phyloP scores from a whole-genome alignment of 2,329 filamentous ascomycete genomes.

The Fusarium sp. region DNA sequence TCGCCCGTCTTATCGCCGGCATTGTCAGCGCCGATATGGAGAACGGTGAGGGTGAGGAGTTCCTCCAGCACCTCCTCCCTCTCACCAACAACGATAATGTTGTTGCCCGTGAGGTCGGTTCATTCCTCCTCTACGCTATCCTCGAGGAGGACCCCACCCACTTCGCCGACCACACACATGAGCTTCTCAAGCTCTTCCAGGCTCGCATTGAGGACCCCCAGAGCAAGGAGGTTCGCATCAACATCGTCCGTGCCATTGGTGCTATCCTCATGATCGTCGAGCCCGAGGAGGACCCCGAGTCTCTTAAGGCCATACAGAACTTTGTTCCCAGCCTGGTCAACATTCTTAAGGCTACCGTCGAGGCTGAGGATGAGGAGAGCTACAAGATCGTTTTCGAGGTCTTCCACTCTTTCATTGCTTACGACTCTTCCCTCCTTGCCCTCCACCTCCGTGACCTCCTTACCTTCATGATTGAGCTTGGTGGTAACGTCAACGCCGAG shows the following conservation, averaged over 20 bases:
- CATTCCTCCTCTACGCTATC: conserved; percentile 92
- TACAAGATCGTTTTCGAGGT: conserved; percentile 93
- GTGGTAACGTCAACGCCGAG: conserved; percentile 78
- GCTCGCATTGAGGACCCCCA: conserved; percentile 90
- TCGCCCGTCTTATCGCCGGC: conserved; percentile 86
- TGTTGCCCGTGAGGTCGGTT: conserved; percentile 86
- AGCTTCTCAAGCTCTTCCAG: conserved; percentile 85
- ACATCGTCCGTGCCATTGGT: conserved; percentile 91
- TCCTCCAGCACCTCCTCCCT: conserved; percentile 81
- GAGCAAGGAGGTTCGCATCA: conserved; percentile 92
- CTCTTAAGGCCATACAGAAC: conserved; percentile 79
- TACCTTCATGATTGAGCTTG: conserved; percentile 92
- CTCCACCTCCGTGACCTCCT: conserved; percentile 90
- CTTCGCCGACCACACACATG: conserved; percentile 82
- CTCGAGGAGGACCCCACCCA: conserved; percentile 87
- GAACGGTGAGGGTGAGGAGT: conserved; percentile 80
- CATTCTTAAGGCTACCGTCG: conserved; percentile 85
- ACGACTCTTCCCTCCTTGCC: conserved; percentile 85
- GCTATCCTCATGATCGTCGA: conserved; percentile 89
- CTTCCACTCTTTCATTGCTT: conserved; percentile 93
- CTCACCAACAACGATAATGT: conserved; percentile 80
- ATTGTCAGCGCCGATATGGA: conserved; percentile 86
- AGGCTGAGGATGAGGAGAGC: conserved; percentile 84
- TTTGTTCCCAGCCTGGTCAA: conserved; percentile 89
- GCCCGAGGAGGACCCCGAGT: conserved; percentile 82